These are phyloP conservation scores for Metschnikowia kunwiensis DNA, from an alignment of 805 yeast species.

Conservation along the genomic window DNA sequence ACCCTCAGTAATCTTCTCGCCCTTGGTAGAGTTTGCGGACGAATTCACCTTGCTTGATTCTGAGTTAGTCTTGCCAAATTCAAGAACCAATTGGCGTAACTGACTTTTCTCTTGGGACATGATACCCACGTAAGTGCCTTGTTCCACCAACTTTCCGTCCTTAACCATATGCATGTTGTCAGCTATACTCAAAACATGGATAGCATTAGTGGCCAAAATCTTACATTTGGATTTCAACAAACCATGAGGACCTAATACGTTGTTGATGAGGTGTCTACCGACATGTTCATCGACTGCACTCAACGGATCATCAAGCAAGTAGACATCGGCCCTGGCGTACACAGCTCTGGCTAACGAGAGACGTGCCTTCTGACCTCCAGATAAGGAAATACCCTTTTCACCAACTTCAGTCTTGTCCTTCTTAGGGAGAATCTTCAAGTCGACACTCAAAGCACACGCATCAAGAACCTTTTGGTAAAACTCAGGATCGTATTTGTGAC, in stretches of 20 bases:
- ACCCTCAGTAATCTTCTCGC: constrained; percentile 17
- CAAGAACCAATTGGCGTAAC: constrained; percentile 53
- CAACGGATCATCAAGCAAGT: constrained; percentile 85
- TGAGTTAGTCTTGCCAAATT: constrained; percentile 53
- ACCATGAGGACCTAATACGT: constrained; percentile 81
- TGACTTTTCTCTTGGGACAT: constrained; percentile 44
- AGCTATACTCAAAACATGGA: constrained; percentile 77
- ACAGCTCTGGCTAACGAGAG: constrained; percentile 93
- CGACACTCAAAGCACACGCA: constrained; percentile 85
- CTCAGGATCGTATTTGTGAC: constrained; percentile 74
- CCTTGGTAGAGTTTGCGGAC: constrained; percentile 21
- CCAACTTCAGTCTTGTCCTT: constrained; percentile 94
- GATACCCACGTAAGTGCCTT: constrained; percentile 57
- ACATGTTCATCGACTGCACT: constrained; percentile 99
- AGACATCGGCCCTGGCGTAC: constrained; percentile 89
- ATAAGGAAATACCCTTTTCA: constrained; percentile 92
- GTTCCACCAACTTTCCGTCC: constrained; percentile 66
- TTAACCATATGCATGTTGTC: constrained; percentile 64
- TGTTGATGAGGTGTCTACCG: constrained; percentile 76
- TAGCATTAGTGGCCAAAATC: constrained; percentile 81
- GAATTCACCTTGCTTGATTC: constrained; percentile 13
- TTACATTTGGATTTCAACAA: constrained; percentile 70
- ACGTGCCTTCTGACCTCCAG: constrained; percentile 98
- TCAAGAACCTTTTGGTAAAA: constrained; percentile 78
- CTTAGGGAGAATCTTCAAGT: constrained; percentile 74